phyloP scores from a whole-genome alignment of 75 land plant species.

The Cunninghamia lanceolata region DNA sequence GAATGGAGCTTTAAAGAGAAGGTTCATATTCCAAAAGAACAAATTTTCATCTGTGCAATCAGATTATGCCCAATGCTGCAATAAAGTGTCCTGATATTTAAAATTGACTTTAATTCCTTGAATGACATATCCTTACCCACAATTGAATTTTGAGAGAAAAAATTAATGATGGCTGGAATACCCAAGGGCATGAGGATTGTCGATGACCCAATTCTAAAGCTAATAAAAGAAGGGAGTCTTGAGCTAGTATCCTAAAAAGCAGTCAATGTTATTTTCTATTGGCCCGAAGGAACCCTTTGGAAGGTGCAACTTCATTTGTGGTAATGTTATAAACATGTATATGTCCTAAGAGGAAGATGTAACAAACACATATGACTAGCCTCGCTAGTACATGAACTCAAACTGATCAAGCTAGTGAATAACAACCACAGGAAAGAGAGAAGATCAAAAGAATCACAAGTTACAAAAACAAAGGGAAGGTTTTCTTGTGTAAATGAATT shows the following conservation, averaged over 20 bases:
- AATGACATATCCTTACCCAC: slow-evolving; percentile 1
- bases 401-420: too few species aligned
- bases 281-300: slow-evolving; percentile 10
- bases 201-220: background rate
- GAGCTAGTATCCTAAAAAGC: slow-evolving; percentile 13
- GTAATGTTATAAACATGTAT: too few species aligned
- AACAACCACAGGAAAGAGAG: too few species aligned
- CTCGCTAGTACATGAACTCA: too few species aligned
- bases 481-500: too few species aligned
- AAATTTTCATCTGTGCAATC: slow-evolving; percentile 9
- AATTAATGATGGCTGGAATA: slow-evolving; percentile 12
- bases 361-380: too few species aligned
- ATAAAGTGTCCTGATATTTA: background rate
- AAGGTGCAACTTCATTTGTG: slow-evolving; percentile 30
- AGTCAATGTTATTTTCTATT: slow-evolving; percentile 15
- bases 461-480: too few species aligned
- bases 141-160: slow-evolving; percentile 19
- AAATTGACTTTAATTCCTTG: slow-evolving; percentile 14
- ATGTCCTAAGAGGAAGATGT: too few species aligned
- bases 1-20: slow-evolving; percentile 28
- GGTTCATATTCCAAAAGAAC: slow-evolving; percentile 4
- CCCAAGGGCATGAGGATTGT: background rate
- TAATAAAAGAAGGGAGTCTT: slow-evolving; percentile 14
- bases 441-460: too few species aligned
- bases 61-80: background rate